These are phyloP conservation scores for Cynara cardunculus DNA, from an alignment of 129 eudicot species.

Conservation along the genomic window DNA sequence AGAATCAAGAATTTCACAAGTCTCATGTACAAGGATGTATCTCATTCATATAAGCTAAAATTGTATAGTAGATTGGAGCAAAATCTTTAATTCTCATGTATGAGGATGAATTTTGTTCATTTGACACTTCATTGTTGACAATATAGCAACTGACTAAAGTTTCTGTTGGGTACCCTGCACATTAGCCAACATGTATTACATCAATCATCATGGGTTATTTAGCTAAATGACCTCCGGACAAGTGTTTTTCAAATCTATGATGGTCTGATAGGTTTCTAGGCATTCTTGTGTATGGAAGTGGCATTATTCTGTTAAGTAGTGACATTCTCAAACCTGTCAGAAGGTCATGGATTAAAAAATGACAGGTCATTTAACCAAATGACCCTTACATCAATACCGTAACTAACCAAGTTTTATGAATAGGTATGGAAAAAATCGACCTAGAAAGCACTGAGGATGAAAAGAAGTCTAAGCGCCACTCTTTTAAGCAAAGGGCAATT, in stretches of 20 bases:
- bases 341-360: neutral
- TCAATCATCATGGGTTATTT: neutral
- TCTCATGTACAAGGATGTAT: neutral
- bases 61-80: neutral
- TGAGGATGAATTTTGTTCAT: neutral
- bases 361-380: too few relatives aligned
- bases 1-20: neutral
- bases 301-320: too few relatives aligned
- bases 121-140: neutral
- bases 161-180: neutral
- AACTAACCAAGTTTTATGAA: neutral
- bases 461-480: slow-evolving; percentile 68
- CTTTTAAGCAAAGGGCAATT: slow-evolving; percentile 81
- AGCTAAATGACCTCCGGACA: too few relatives aligned
- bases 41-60: neutral
- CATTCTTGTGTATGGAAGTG: too few relatives aligned
- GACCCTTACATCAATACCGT: neutral
- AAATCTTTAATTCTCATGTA: neutral
- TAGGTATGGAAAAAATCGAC: slow-evolving; percentile 69
- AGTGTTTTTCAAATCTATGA: too few relatives aligned
- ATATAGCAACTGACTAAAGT: neutral
- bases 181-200: neutral
- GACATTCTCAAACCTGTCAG: neutral
- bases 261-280: too few relatives aligned
- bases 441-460: slow-evolving; percentile 67